phyloP scores from a whole-genome alignment of 176 grass and related monocot species.

The Phoenix roebelenii region DNA sequence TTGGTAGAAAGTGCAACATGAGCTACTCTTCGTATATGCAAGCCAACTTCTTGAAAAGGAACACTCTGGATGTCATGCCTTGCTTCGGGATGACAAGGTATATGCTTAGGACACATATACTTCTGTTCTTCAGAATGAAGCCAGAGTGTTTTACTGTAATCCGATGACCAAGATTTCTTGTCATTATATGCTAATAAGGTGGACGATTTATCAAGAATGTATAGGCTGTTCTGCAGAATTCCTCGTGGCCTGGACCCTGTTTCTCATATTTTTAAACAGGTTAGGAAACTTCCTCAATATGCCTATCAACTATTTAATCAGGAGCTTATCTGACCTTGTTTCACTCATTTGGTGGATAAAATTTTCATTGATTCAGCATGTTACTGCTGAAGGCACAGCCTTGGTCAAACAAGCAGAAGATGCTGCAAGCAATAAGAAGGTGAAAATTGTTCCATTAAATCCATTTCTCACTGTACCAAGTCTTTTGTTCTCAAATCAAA shows the following conservation, averaged over 20 bases:
- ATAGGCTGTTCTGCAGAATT: slow-evolving; percentile 80
- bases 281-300: slow-evolving; percentile 10
- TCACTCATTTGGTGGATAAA: too few relatives aligned
- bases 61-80: slow-evolving; percentile 79
- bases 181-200: slow-evolving; percentile 28
- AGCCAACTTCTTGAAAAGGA: slow-evolving; percentile 86
- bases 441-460: slow-evolving; percentile 17
- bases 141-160: neutral
- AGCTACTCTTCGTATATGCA: slow-evolving; percentile 75
- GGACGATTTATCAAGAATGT: slow-evolving; percentile 89
- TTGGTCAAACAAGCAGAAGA: slow-evolving; percentile 97
- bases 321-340: too few relatives aligned
- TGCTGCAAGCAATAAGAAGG: slow-evolving; percentile 90
- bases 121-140: neutral
- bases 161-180: neutral
- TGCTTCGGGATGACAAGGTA: slow-evolving; percentile 96
- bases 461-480: too few relatives aligned
- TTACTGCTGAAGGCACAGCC: slow-evolving; percentile 63
- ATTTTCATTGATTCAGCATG: slow-evolving; percentile 46
- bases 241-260: slow-evolving; percentile 70
- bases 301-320: too few relatives aligned
- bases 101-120: neutral
- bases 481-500: too few relatives aligned
- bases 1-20: slow-evolving; percentile 82
- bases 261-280: slow-evolving; percentile 89